Conservation (phyloP, 106 monocot species). For the Triglochin maritima region DNA sequence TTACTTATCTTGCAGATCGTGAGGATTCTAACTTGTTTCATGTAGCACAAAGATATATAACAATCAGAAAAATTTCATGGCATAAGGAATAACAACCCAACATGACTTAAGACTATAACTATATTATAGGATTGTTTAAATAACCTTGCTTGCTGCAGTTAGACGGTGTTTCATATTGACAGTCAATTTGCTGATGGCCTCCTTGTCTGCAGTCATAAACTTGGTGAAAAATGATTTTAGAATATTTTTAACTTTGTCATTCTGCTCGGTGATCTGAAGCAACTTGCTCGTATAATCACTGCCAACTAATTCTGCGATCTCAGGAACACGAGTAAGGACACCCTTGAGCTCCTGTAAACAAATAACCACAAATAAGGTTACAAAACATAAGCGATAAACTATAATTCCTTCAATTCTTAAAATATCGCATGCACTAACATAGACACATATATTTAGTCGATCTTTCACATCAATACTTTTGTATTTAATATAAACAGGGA, state of each 20-base stretch:
- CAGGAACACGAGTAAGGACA: slow-evolving; percentile 57
- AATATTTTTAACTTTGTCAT: slow-evolving; percentile 27
- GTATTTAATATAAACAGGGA: no score
- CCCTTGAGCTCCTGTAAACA: slow-evolving; percentile 65
- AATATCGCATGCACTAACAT: not conserved
- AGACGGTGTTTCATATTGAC: slow-evolving; percentile 49
- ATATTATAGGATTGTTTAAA: no score
- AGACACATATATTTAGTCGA: not conserved
- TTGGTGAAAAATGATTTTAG: slow-evolving; percentile 57
- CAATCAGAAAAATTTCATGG: no score
- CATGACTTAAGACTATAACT: no score
- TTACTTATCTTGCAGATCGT: no score
- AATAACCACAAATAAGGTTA: not conserved
- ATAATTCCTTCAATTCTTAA: not conserved
- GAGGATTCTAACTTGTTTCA: no score
- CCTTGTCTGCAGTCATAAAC: slow-evolving; percentile 65
- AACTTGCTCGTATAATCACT: slow-evolving; percentile 17
- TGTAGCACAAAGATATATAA: no score
- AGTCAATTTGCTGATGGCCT: slow-evolving; percentile 35
- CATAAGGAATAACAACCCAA: no score
- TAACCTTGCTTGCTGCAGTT: slow-evolving; percentile 51
- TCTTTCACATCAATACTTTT: no score
- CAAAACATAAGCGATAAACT: slow-evolving; percentile 3
- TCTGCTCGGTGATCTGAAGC: slow-evolving; percentile 23
- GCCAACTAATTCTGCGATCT: slow-evolving; percentile 63